Conservation (phyloP, 148 eudicot genomes). For the Salicornia ramosissima region DNA sequence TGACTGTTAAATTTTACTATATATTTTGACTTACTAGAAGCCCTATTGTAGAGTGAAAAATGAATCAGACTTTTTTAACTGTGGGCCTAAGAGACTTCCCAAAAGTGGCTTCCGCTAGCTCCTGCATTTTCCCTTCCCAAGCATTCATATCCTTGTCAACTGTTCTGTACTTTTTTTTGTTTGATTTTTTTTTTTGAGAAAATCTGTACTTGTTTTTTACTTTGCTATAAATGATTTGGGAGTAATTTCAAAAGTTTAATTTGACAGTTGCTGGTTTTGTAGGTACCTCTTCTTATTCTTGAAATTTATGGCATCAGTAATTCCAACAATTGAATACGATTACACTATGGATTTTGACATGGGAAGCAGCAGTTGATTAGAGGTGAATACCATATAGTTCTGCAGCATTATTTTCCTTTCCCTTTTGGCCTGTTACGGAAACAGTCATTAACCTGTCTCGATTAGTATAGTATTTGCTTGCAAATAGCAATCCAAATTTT, state of each 20-base stretch:
- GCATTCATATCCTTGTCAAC: not conserved
- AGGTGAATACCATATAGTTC: constrained; percentile 26
- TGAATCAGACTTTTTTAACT: not conserved
- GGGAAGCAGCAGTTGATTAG: constrained; percentile 63
- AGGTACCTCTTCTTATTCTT: constrained; percentile 96
- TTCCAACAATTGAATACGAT: constrained; percentile 97
- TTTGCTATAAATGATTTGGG: not conserved
- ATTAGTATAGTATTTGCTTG: not conserved
- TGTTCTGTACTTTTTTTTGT: not conserved
- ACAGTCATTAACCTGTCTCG: not conserved
- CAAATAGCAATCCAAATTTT: too few relatives aligned
- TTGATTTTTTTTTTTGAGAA: too few relatives aligned
- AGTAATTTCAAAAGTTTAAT: not conserved
- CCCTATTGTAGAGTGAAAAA: not conserved
- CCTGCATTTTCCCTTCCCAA: not conserved
- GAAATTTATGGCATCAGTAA: constrained; percentile 94
- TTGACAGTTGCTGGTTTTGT: constrained; percentile 19
- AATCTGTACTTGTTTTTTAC: too few relatives aligned
- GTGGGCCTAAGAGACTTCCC: not conserved
- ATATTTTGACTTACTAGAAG: not conserved
- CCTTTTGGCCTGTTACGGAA: not conserved
- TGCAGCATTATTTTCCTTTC: not conserved
- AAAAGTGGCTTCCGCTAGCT: not conserved
- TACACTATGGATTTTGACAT: constrained; percentile 97
- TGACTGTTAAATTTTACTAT: too few relatives aligned